phyloP scores from a whole-genome alignment of 2,329 filamentous ascomycete genomes.

The Clarireedia paspali region DNA sequence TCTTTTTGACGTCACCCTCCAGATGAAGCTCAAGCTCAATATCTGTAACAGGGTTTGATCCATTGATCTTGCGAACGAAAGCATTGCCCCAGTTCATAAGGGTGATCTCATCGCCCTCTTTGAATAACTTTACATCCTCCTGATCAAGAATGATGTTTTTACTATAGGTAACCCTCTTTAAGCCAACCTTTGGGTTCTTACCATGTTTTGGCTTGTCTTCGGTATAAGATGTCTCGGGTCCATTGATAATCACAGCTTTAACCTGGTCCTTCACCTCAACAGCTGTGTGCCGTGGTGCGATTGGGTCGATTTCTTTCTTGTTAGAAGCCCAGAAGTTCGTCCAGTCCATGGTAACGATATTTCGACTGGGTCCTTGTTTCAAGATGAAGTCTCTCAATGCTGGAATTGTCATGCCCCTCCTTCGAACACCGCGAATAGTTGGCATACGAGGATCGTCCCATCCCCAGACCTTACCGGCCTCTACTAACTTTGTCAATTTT shows the following conservation, averaged over 20 bases:
- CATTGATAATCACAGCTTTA: constrained; percentile 59
- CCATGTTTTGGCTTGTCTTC: constrained; percentile 80
- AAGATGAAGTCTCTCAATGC: constrained; percentile 78
- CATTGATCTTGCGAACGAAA: constrained; percentile 60
- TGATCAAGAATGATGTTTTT: constrained; percentile 75
- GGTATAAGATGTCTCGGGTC: constrained; percentile 51
- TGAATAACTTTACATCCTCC: constrained; percentile 74
- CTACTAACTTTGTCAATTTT: constrained; percentile 77
- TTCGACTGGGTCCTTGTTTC: constrained; percentile 76
- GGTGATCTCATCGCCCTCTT: constrained; percentile 82
- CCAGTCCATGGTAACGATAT: constrained; percentile 82
- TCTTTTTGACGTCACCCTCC: constrained; percentile 88
- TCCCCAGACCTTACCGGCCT: constrained; percentile 67
- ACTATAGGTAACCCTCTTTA: constrained; percentile 77
- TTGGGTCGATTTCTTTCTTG: constrained; percentile 76
- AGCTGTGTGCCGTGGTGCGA: constrained; percentile 66
- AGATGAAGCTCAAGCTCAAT: constrained; percentile 84
- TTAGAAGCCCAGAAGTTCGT: constrained; percentile 61
- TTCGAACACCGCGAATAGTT: constrained; percentile 70
- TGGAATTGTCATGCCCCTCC: constrained; percentile 71
- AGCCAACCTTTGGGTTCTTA: constrained; percentile 80
- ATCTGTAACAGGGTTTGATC: constrained; percentile 52
- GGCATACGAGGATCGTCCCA: constrained; percentile 88
- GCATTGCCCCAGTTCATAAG: constrained; percentile 97
- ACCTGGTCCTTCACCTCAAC: constrained; percentile 66